Base-by-base conservation (phyloP, 495 filamentous ascomycete species). In the Penicillium salamii region DNA sequence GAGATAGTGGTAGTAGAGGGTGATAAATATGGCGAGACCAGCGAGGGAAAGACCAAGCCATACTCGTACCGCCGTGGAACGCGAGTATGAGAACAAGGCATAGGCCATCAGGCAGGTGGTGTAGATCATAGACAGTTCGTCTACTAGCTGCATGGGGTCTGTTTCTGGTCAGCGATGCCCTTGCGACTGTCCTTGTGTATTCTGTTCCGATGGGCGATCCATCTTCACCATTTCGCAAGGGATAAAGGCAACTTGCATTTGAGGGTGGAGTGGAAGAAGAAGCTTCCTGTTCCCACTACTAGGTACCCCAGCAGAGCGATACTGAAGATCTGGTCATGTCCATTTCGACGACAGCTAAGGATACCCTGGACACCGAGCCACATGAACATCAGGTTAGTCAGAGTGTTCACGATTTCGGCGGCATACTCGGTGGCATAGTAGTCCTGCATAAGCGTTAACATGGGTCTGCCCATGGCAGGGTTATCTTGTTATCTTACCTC, bases 131-230 rank as follows among this genome's bases (percentile, higher is more conserved):
- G 86, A 89, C 7, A 97, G 79, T 69, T 98, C 93, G 60, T 98
- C 93, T 28, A 97, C 87, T 13, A 97, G 82, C 63, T 98, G 93
- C 93, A 96, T 96, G 2, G 91, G 90, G 69, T 98, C 91, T 96
- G 65, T 46, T 39, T 13, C 32, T 42, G 33, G 63, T 62, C 37
- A 69, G 61, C 21, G 31, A 32, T 42, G 41, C 13, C 15, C 34
- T 35, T 19, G 42, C 13, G 18, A 33, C 23, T 15, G 5, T 12
- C 12, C 29, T 12, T 32, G 7, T 5, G 29, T n/a, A n/a, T 13
- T 32, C 11, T 5, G 29, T 32, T 32, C 29, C 3, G 23, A 4
- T 26, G 23, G 8, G n/a, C n/a, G n/a, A n/a, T n/a, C n/a, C n/a
- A n/a, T 4, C 23, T 26, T 26, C 23, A 8, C 23, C 4, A 26